Base-by-base conservation (phyloP, 23 red algal genomes). In the Gracilaria caudata region DNA sequence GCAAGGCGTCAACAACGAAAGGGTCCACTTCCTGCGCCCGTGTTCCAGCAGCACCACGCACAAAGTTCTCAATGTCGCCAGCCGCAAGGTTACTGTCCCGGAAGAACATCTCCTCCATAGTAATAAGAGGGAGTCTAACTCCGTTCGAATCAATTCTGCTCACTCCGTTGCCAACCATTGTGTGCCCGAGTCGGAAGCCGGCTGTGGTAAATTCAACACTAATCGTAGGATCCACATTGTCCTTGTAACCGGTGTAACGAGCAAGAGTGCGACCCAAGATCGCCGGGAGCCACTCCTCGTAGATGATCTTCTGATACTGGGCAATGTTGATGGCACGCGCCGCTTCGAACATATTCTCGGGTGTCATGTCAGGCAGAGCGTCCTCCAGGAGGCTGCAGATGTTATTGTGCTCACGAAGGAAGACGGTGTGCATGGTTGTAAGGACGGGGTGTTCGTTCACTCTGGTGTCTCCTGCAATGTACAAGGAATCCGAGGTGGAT, bases 121-220 rank as follows among this genome's bases (percentile, higher is more conserved):
- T 59, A 19, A 87, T 61, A 11, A 66, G 51, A 14, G 83, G 83
- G 7, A 91, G 77, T 11, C 12, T 11, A 7, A 17, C 0, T 12
- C 64, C 78, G 43, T 51, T 65, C 4, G 56, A 32, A 30, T 61
- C 77, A 20, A 51, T 68, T 0, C 88, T 35, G 34, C 29, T 73
- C 7, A 91, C 45, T 24, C 38, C 78, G 28, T 80, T 80, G 28
- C 78, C 78, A 33, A 91, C 76, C 63, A 91, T 80, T n/a, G 88
- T 91, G 44, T 91, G 88, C 5, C 88, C 88, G 0, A 91, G 21
- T 1, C 88, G 88, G 61, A 71, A 91, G 0, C 72, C 88, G 2
- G 88, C 88, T 20, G 88, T 91, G 7, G 77, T 82, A 66, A 91
- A 91, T 43, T 80, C 64, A 19, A 60, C n/a, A 40, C 85, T 89